A percentile compares a stretch with the other conserved stretches of the same genome.
Conservation (phyloP, 441 rosid species). For the Croton setiger region DNA sequence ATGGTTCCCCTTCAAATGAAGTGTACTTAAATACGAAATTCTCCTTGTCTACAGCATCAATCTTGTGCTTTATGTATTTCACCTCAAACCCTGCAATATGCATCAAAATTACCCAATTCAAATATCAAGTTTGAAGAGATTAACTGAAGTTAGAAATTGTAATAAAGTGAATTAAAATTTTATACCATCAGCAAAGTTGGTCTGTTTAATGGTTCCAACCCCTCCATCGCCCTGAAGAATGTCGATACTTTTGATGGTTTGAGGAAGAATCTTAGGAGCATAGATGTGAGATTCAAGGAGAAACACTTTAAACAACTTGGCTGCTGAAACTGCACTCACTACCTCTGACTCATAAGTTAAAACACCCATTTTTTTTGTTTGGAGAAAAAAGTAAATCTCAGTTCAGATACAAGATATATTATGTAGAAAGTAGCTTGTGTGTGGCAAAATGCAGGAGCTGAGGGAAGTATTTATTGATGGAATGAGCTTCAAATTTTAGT, state of each 20-base stretch:
- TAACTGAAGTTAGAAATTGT: too few species aligned
- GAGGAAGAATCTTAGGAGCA: neutral
- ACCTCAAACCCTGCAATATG: neutral
- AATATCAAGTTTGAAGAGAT: too few species aligned
- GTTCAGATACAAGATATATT: neutral
- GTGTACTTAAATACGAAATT: neutral
- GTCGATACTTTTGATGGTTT: neutral
- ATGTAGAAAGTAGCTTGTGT: neutral
- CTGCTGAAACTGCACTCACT: neutral
- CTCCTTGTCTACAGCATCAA: neutral
- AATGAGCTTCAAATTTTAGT: too few species aligned
- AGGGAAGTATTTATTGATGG: too few species aligned
- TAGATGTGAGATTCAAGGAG: neutral
- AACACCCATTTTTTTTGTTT: neutral
- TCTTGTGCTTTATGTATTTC: neutral
- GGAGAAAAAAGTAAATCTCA: too few species aligned
- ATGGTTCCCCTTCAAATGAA: neutral
- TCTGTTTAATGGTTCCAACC: neutral
- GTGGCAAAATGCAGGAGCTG: neutral
- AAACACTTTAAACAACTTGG: neutral
- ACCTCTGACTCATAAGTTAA: neutral
- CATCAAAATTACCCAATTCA: too few species aligned
- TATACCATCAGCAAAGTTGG: neutral
- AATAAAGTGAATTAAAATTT: too few species aligned
- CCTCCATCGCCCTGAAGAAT: neutral